These are phyloP conservation scores for Trichoderma arundinaceum DNA, from an alignment of 2,329 filamentous ascomycete species.

Conservation along the genomic window DNA sequence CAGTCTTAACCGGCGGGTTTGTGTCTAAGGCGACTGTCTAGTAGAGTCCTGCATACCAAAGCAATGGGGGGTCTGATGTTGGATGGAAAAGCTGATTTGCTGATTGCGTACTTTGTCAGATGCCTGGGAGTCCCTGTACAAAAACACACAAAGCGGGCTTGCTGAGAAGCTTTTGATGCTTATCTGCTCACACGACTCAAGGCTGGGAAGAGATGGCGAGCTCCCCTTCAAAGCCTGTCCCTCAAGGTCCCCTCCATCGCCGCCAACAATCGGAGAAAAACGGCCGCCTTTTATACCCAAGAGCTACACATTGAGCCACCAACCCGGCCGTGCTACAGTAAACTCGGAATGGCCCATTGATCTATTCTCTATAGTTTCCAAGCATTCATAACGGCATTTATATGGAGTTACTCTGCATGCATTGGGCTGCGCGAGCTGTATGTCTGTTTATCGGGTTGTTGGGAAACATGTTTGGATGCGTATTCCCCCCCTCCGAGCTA, in stretches of 20 bases:
- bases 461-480: no score
- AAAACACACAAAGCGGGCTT: not conserved
- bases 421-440: not conserved
- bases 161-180: slow-evolving; percentile 6
- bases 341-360: not conserved
- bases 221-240: not conserved
- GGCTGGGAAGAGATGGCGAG: not conserved
- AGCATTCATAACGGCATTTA: not conserved
- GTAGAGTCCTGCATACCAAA: not conserved
- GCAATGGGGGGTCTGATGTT: slow-evolving; percentile 6
- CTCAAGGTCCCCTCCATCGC: slow-evolving; percentile 1
- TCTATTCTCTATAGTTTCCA: not conserved
- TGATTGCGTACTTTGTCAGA: slow-evolving; percentile 16
- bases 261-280: not conserved
- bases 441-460: not conserved
- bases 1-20: not conserved
- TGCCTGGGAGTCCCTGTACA: slow-evolving; percentile 2
- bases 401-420: not conserved
- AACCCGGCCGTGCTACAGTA: not conserved
- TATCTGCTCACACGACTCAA: slow-evolving; percentile 4
- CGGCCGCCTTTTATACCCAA: slow-evolving; percentile 12
- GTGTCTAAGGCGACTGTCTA: not conserved
- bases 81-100: slow-evolving; percentile 2
- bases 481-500: not conserved
- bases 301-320: not conserved